A percentile compares a stretch with the other conserved stretches of the same genome.
phyloP scores from a whole-genome alignment of 257 asterid species.

The Fraxinus anomala region DNA sequence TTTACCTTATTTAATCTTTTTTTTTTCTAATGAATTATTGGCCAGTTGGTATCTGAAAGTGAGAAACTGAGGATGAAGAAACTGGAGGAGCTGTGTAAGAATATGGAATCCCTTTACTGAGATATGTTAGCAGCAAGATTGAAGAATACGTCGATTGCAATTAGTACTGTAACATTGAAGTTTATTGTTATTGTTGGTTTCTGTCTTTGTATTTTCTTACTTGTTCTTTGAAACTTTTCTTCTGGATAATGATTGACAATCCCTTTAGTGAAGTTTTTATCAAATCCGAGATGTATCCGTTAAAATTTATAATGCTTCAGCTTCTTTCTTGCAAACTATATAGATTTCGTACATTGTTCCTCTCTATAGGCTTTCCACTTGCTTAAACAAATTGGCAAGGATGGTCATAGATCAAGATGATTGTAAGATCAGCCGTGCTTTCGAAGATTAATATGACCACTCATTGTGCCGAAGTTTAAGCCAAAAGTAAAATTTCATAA shows the following conservation, averaged over 20 bases:
- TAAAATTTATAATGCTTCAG: background rate
- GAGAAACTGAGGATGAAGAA: constrained; percentile 83
- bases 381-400: background rate
- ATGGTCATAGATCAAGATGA: background rate
- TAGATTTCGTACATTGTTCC: background rate
- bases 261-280: background rate
- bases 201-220: background rate
- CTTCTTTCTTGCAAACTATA: background rate
- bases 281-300: background rate
- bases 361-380: background rate
- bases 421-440: background rate
- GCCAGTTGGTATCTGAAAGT: constrained; percentile 81
- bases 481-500: too few relatives aligned
- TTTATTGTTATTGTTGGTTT: constrained; percentile 10
- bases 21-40: constrained; percentile 18
- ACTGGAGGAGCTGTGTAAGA: constrained; percentile 84
- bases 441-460: background rate
- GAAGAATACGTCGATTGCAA: constrained; percentile 13
- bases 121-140: background rate
- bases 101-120: constrained; percentile 56
- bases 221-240: background rate
- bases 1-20: background rate
- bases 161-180: background rate
- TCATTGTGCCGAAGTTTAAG: too few relatives aligned
- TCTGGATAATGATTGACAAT: background rate